phyloP scores from a whole-genome alignment of 805 yeast genomes.

The Wilhelminamyces savonicus region DNA sequence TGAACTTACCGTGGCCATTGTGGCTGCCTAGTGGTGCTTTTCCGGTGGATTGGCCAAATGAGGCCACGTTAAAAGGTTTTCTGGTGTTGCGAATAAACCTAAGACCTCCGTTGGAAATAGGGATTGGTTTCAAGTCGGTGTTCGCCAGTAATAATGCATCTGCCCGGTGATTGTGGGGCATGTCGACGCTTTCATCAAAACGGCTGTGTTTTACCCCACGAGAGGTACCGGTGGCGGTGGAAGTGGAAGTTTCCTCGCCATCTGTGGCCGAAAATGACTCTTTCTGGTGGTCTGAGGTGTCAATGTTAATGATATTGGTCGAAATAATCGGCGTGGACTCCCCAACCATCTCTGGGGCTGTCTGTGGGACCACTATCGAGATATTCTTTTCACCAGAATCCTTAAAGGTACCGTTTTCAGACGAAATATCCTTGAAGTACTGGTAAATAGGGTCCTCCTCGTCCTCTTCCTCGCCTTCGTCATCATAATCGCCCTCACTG shows the following conservation, averaged over 20 bases:
- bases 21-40: slow-evolving; percentile 5
- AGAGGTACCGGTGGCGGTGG: too few species aligned
- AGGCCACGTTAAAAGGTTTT: slow-evolving; percentile 62
- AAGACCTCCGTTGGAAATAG: slow-evolving; percentile 22
- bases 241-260: too few species aligned
- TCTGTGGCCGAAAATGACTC: too few species aligned
- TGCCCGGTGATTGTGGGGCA: slow-evolving; percentile 35
- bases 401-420: too few species aligned
- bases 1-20: slow-evolving; percentile 28
- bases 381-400: too few species aligned
- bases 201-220: neutral
- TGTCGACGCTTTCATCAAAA: slow-evolving; percentile 1
- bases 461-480: slow-evolving; percentile 25
- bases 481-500: slow-evolving; percentile 42
- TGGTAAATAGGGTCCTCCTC: slow-evolving; percentile 17
- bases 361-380: too few species aligned
- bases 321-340: too few species aligned
- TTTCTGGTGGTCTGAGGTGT: too few species aligned
- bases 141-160: slow-evolving; percentile 35
- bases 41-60: slow-evolving; percentile 34
- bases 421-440: slow-evolving; percentile 7
- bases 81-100: slow-evolving; percentile 37
- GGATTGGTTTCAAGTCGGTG: slow-evolving; percentile 35
- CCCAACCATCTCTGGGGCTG: too few species aligned
- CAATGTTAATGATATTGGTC: too few species aligned